A percentile compares a stretch with the other conserved stretches of the same genome.
These are phyloP conservation scores for Simmondsia chinensis DNA, from an alignment of 148 eudicot genomes.

Conservation along the genomic window DNA sequence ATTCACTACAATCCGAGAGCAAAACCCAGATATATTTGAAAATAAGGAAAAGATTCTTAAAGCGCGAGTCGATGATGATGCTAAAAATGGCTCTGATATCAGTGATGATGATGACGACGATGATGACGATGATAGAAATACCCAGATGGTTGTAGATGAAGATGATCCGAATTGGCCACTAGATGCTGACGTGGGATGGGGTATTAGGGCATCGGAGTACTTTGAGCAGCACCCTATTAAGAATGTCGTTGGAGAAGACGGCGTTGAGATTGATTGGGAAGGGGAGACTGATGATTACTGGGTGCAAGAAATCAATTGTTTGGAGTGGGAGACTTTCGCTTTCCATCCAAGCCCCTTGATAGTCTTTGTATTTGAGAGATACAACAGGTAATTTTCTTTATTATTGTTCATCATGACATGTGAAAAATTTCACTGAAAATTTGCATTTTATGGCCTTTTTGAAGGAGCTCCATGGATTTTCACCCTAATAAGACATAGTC, in stretches of 20 bases:
- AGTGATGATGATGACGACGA: constrained; percentile 26
- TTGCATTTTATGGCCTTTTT: not conserved
- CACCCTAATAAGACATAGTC: no score
- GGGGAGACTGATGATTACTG: constrained; percentile 81
- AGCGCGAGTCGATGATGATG: constrained; percentile 25
- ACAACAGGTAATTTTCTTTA: constrained; percentile 46
- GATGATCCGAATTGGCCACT: constrained; percentile 82
- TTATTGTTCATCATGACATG: not conserved
- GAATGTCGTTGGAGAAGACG: constrained; percentile 83
- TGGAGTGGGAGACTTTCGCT: constrained; percentile 96
- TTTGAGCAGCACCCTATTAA: constrained; percentile 74
- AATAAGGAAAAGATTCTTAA: constrained; percentile 37
- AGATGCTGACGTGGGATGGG: constrained; percentile 98
- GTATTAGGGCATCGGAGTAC: constrained; percentile 76
- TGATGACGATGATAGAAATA: constrained; percentile 14
- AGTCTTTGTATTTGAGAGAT: constrained; percentile 94
- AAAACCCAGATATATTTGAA: constrained; percentile 44
- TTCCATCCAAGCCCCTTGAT: constrained; percentile 93
- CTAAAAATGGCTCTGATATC: constrained; percentile 20
- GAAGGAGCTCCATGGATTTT: no score
- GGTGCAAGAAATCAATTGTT: constrained; percentile 89
- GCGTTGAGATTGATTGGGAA: constrained; percentile 87
- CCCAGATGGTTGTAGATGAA: constrained; percentile 63
- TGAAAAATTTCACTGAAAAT: not conserved
- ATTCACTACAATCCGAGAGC: constrained; percentile 53